These are phyloP conservation scores for Salmacisia buchloeana DNA, from an alignment of 1,284 basidiomycete genomes.

Conservation along the genomic window DNA sequence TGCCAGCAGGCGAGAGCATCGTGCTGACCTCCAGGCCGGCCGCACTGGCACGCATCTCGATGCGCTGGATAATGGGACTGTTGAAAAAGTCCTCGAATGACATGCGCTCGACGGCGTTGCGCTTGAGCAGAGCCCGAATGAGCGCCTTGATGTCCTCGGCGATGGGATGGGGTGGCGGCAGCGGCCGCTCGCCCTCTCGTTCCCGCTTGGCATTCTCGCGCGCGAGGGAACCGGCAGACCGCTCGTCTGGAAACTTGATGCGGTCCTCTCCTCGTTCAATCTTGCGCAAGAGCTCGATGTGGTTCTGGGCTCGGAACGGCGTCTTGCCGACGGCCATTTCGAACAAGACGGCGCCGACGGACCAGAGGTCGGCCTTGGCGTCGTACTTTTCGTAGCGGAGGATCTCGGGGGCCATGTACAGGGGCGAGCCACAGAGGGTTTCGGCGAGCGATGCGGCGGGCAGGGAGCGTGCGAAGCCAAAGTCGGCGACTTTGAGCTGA, in stretches of 20 bases:
- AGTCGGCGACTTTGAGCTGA: constrained; percentile 65
- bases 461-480: constrained; percentile 89
- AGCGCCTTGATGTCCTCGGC: constrained; percentile 80
- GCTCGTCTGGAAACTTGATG: constrained; percentile 73
- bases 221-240: constrained; percentile 34
- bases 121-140: constrained; percentile 74
- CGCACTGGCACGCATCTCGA: constrained; percentile 1
- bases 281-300: constrained; percentile 87
- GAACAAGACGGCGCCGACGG: constrained; percentile 90
- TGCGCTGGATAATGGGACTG: constrained; percentile 6
- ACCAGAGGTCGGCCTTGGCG: constrained; percentile 96
- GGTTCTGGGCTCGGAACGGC: constrained; percentile 90
- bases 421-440: constrained; percentile 93
- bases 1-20: background rate
- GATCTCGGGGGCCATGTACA: constrained; percentile 99
- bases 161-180: constrained; percentile 55
- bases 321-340: constrained; percentile 91
- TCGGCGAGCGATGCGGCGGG: constrained; percentile 91
- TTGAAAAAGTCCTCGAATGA: constrained; percentile 88
- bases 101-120: constrained; percentile 76
- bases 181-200: constrained; percentile 34
- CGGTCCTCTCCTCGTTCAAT: constrained; percentile 72
- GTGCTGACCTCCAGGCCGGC: constrained; percentile 5
- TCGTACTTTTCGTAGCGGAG: constrained; percentile 96
- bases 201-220: constrained; percentile 35